Evolutionary conservation across 805 yeast genomes (phyloP).

Genomic region (Yarrowia deformans): DNA sequence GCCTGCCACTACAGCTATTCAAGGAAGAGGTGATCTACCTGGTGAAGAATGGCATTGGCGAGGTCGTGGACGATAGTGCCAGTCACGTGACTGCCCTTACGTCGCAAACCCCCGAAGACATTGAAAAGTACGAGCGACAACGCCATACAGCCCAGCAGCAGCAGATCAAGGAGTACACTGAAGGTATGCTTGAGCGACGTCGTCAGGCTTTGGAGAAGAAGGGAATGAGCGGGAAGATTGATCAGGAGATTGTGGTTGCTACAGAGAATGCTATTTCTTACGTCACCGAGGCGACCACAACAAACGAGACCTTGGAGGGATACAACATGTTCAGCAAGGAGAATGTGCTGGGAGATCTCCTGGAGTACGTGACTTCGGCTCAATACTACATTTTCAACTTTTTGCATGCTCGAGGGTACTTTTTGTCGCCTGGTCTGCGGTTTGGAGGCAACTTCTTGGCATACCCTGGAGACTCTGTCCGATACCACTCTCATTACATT

Average conservation of each 20-base stretch:
- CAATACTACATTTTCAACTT: conserved; percentile 53
- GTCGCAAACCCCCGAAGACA: conserved; percentile 42
- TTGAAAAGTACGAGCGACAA: conserved; percentile 40
- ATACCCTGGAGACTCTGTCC: conserved; percentile 93
- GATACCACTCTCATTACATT: conserved; percentile 87
- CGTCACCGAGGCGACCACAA: conserved; percentile 14
- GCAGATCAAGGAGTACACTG: conserved; percentile 43
- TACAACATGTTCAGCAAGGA: conserved; percentile 17
- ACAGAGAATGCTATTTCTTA: conserved; percentile 16
- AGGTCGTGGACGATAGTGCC: conserved; percentile 55
- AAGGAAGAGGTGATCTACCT: conserved; percentile 78
- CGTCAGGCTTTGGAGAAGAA: conserved; percentile 42
- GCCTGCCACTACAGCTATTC: conserved; percentile 78
- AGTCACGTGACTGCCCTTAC: conserved; percentile 45
- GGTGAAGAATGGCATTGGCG: conserved; percentile 54
- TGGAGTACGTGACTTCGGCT: conserved; percentile 18
- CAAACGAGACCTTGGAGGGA: neutral
- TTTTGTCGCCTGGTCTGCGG: conserved; percentile 81
- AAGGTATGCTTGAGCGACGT: conserved; percentile 42
- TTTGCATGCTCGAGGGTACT: conserved; percentile 58
- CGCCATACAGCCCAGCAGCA: conserved; percentile 42
- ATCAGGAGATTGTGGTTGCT: neutral
- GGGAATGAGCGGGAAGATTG: conserved; percentile 34
- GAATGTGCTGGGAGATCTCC: conserved; percentile 7
- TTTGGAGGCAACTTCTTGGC: conserved; percentile 91